Base-by-base conservation (phyloP, 2,329 filamentous ascomycete genomes). In the Talaromyces islandicus region DNA sequence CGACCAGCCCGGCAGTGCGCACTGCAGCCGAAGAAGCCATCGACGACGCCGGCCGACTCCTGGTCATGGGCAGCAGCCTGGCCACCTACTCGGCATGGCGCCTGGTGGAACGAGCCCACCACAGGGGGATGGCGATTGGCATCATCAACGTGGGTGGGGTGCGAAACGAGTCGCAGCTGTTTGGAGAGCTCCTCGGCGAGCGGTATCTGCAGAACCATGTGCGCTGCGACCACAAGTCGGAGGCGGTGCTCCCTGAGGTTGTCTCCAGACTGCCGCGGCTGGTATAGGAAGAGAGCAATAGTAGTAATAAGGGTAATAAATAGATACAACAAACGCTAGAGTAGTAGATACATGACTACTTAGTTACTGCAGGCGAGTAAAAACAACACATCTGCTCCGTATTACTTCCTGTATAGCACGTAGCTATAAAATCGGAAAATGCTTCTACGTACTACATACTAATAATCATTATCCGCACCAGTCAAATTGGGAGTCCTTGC, bases 21-120 rank as follows among this genome's bases (percentile, higher is more conserved):
- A 73, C 78, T 1, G 86, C 86, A 0, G 93, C 92, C 1, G 92
- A 97, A 70, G 77, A 85, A 29, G 89, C 89, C 12, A 85, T 97
- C 55, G 90, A 97, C 68, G 82, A 83, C 29, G 89, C 91, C 1
- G 86, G 86, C 6, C 85, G 85, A 61, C 75, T 97, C 38, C 79
- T 97, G 24, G 83, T 97, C 9, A 74, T 97, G 17, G 94, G 92
- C 4, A 97, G 91, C 38, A 96, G 91, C 63, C 81, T 97, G 54
- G 94, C 94, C 6, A 97, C 94, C 0, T 97, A 96, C 73, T 96
- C 92, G 11, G 94, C 94, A 0, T 99, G 92, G 92, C 82, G 93
- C 60, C 75, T 99, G 58, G 91, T 89, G 1, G 93, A 92, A 77
- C 81, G 88, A 61, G 94, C 93, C 30, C 88, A 89, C 66, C 90